Evolutionary conservation across 768 basidiomycete genomes (phyloP), one percentile per base, ranked within the genome.

Genomic region (Lyophyllum atratum): DNA sequence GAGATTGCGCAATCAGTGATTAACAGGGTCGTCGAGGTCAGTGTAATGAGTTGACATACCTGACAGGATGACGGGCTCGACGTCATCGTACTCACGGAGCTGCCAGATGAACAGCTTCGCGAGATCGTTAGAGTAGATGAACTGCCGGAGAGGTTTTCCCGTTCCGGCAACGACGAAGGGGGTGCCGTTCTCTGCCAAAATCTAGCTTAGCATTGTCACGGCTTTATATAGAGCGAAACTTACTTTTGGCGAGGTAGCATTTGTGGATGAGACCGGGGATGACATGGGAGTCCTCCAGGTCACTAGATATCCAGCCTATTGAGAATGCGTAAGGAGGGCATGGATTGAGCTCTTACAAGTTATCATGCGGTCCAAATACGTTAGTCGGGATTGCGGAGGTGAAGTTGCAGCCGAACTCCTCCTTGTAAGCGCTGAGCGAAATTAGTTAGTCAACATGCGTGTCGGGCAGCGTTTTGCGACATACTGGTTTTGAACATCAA

Each of bases 361-460:
- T 98, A 74, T 97, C 95, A 66, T 93, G 72, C 4, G 92, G 92
- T 14, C 95, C 95, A 68, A 98, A 98, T n/a, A 98, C 86, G 69
- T 95, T 97, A 11, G 96, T 98, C 1, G 96, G 95, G 67, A 98
- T 98, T 14, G 95, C 94, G 40, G 93, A 93, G 4, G 95, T 97
- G 69, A 97, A 98, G 73, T 93, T 93, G 75, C 86, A 87, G 19
- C 95, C 95, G 64, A 89, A 96, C 71, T 98, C 89, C 63, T 96
- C 93, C 75, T 95, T 89, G 81, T 98, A 98, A 0, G 95, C 95
- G 60, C 95, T 95, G 49, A n/a, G 33, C 17, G 29, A 24, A 17
- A 19, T 31, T 47, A 49, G 48, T 37, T 26, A 21, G 12, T 19
- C 8, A 15, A 9, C 19, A 29, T n/a, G 1, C 46, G 7, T 29